Conservation (phyloP, 1,139 yeast genomes). For the Hyphopichia burtonii region DNA sequence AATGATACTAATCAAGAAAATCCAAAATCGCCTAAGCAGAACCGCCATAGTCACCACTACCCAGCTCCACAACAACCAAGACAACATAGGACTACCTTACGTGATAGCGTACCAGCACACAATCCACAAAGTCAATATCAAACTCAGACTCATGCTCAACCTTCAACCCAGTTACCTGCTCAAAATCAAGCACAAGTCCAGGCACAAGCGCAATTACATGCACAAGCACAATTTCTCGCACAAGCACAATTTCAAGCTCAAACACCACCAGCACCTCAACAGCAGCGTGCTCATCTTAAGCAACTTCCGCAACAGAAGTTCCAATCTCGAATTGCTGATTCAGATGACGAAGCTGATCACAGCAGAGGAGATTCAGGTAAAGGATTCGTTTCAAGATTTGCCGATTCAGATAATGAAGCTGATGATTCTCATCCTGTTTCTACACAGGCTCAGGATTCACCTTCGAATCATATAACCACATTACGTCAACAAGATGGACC, state of each 20-base stretch:
- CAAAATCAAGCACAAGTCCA: conserved; percentile 9
- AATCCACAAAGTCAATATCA: conserved; percentile 5
- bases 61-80: background rate
- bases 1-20: conserved; percentile 5
- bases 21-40: background rate
- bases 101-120: conserved; percentile 9
- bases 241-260: conserved; percentile 10
- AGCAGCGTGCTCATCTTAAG: background rate
- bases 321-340: conserved; percentile 53
- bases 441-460: conserved; percentile 12
- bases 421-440: background rate
- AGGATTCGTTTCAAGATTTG: conserved; percentile 45
- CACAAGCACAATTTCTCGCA: conserved; percentile 10
- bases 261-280: conserved; percentile 1
- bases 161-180: conserved; percentile 7
- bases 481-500: conserved; percentile 5
- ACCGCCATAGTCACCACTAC: background rate
- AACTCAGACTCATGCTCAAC: conserved; percentile 11
- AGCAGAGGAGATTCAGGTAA: background rate
- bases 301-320: conserved; percentile 7
- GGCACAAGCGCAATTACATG: conserved; percentile 8
- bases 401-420: conserved; percentile 53
- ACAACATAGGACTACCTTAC: conserved; percentile 14
- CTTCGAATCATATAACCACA: conserved; percentile 9
- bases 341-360: conserved; percentile 46